Base-by-base conservation (phyloP, 1,284 basidiomycete species). In the Cystobasidium sp. region DNA sequence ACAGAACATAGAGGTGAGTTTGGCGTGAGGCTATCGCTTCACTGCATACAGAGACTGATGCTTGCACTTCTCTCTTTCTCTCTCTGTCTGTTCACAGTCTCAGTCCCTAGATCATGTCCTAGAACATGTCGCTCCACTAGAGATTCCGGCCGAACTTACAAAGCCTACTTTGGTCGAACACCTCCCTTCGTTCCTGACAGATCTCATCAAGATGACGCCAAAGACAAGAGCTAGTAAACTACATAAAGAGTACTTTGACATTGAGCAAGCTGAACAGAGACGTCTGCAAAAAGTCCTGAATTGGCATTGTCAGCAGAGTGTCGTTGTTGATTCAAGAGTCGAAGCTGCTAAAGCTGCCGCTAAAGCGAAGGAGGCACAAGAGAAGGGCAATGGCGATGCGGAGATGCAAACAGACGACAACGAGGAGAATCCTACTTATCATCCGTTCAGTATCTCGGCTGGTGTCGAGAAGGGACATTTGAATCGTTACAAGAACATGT, bases 401-500 rank as follows among this genome's bases (percentile, higher is more conserved):
- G 37, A 43, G 10, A 43, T 59, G 56, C 5, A 59, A 31, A n/a
- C 24, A 3, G 44, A 65, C 31, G 41, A 62, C 70, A 77, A 69
- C 39, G 78, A 79, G 31, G 58, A 56, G 9, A 73, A 72, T 69
- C 43, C 65, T 43, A 65, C 64, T 47, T 24, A 56, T 51, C 58
- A 77, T 64, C 95, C 80, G 10, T 97, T 91, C 82, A 94, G 93
- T 75, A 99, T 99, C 78, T 94, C 93, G 0, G 96, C 96, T 4
- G 96, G 93, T 1, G 87, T 99, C 4, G 96, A 98, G 84, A 92
- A 96, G 78, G 96, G 96, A 12, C 86, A 89, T 12, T 95, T 98
- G 85, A 98, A 98, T 79, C 79, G 84, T 14, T 81, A 79, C 73
- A 78, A 78, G 73, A 79, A 81, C 70, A 80, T 80, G 59, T 81